Percentiles rank a stretch among this genome's conserved stretches.
These are phyloP conservation scores for Pharnaceum exiguum DNA, from an alignment of 148 eudicot species.

Conservation along the genomic window DNA sequence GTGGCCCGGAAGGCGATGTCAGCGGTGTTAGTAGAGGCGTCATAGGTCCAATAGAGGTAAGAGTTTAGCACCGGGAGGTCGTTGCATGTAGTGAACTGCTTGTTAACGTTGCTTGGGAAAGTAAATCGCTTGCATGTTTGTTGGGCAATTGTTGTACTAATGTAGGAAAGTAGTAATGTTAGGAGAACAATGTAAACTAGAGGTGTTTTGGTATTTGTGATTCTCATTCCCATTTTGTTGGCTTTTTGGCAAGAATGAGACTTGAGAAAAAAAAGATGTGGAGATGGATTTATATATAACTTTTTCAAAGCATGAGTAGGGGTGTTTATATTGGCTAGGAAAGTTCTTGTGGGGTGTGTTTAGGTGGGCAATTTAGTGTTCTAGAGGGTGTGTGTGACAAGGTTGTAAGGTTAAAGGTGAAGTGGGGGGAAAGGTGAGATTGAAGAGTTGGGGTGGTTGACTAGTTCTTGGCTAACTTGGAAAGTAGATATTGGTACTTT, in stretches of 20 bases:
- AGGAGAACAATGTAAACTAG: background rate
- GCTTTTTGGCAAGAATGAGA: background rate
- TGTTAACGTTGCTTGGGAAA: slow-evolving; percentile 48
- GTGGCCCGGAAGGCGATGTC: slow-evolving; percentile 65
- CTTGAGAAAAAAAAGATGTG: background rate
- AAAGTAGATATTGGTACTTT: background rate
- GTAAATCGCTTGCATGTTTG: slow-evolving; percentile 32
- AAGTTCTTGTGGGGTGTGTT: slow-evolving; percentile 12
- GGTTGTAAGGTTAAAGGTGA: background rate
- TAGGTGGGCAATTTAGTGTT: background rate
- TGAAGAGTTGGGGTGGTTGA: slow-evolving; percentile 17
- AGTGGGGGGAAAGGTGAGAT: background rate
- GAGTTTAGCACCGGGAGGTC: slow-evolving; percentile 42
- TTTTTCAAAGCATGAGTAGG: no score
- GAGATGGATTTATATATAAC: background rate
- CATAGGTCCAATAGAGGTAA: slow-evolving; percentile 64
- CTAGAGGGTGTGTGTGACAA: slow-evolving; percentile 12
- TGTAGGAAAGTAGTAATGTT: slow-evolving; percentile 5
- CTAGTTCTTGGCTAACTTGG: slow-evolving; percentile 11
- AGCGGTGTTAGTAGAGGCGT: slow-evolving; percentile 34
- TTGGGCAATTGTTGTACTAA: background rate
- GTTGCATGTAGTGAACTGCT: slow-evolving; percentile 29
- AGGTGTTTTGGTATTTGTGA: background rate
- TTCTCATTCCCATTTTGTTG: slow-evolving; percentile 5
- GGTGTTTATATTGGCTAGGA: no score